Evolutionary conservation across 768 basidiomycete species (phyloP), one percentile per base, ranked within the genome.

Genomic region (Tulasnella sp.): DNA sequence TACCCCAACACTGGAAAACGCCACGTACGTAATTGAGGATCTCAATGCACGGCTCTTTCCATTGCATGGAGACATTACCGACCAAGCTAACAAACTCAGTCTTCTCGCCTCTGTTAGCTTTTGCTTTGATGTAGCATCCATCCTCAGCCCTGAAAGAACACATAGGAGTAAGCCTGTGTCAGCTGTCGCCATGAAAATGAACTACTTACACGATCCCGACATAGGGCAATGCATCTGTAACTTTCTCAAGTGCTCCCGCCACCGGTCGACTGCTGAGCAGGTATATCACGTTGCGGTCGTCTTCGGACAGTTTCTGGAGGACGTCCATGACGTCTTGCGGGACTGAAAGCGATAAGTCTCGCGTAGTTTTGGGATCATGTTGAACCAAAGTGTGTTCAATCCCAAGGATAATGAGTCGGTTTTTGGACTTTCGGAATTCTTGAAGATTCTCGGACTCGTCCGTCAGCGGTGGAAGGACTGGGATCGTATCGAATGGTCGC

Each of bases 41-140:
- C 83, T 95, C 94, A 73, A 93, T 81, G 82, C 93, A 95, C 0
- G 91, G 84, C 4, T 83, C 85, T 84, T 93, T 94, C 94, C 94
- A 95, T 0, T 88, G 88, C 80, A 93, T 82, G 81, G 94, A 92
- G 79, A 91, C 86, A 80, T 91, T 91, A 0, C 89, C 84, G 3
- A 94, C 91, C 90, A 93, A 91, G 79, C 89, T 91, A 77, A 93
- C 86, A 94, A 94, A 96, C 58, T 87, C 82, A 19, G 83, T 80
- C 9, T 76, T 78, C 79, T 82, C 40, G 71, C 78, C 81, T 15
- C 74, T 76, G 12, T 74, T 77, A 0, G 83, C 81, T 49, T 83
- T 85, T 3, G 90, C 36, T 84, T 89, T 91, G 80, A 94, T 87
- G 81, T 89, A 95, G 81, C 94, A 95, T 1, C 94, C 94, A 77